These are phyloP conservation scores for Mucor indicus DNA, from an alignment of 371 early-diverging fungal genomes.

Conservation along the genomic window DNA sequence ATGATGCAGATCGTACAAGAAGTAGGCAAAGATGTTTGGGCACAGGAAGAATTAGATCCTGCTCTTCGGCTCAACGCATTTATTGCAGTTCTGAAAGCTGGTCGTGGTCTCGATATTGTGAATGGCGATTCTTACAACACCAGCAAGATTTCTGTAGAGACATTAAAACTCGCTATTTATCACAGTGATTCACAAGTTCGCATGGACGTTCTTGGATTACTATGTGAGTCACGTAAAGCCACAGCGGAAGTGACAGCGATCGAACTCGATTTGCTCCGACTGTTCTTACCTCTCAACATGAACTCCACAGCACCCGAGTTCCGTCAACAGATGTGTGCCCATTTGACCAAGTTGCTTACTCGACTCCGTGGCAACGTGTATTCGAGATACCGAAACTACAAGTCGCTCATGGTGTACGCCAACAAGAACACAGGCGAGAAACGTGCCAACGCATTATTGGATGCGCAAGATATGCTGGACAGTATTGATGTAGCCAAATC, in stretches of 20 bases:
- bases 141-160: slow-evolving; percentile 31
- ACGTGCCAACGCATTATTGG: slow-evolving; percentile 11
- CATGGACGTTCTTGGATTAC: slow-evolving; percentile 74
- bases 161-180: slow-evolving; percentile 58
- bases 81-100: slow-evolving; percentile 48
- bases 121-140: slow-evolving; percentile 42
- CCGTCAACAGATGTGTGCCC: slow-evolving; percentile 68
- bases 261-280: slow-evolving; percentile 57
- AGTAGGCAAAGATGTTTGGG: slow-evolving; percentile 11
- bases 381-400: slow-evolving; percentile 35
- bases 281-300: slow-evolving; percentile 65
- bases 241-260: slow-evolving; percentile 54
- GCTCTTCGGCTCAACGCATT: slow-evolving; percentile 37
- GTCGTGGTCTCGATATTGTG: slow-evolving; percentile 56
- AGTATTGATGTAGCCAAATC: slow-evolving; percentile 24
- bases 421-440: slow-evolving; percentile 14
- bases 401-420: slow-evolving; percentile 23
- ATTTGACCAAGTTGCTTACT: slow-evolving; percentile 54
- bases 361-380: slow-evolving; percentile 55
- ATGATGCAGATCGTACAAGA: slow-evolving; percentile 34
- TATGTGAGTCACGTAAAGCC: slow-evolving; percentile 74
- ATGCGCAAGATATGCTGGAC: slow-evolving; percentile 13
- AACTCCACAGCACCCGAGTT: slow-evolving; percentile 76
- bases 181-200: slow-evolving; percentile 78
- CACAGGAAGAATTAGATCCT: slow-evolving; percentile 2